Percentiles rank a stretch among this genome's conserved stretches.
Conservation (phyloP, 2,329 filamentous ascomycete genomes). For the Ascochyta koolunga region DNA sequence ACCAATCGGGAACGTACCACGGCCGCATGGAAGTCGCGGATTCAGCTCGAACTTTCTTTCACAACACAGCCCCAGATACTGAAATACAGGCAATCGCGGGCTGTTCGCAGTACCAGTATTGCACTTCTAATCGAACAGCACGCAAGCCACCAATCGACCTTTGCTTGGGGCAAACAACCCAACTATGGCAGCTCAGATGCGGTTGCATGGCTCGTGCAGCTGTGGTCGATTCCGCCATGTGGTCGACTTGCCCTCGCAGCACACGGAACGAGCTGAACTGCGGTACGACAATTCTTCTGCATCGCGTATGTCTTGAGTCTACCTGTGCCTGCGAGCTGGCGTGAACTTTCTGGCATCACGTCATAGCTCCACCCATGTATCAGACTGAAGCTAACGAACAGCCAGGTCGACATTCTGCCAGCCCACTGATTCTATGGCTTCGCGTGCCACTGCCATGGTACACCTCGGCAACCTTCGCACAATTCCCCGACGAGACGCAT, state of each 20-base stretch:
- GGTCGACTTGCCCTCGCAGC: conserved; percentile 69
- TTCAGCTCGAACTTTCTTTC: conserved; percentile 17
- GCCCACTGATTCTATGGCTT: conserved; percentile 79
- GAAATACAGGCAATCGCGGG: conserved; percentile 10
- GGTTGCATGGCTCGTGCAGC: conserved; percentile 77
- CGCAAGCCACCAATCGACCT: background rate
- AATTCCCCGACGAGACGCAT: conserved; percentile 74
- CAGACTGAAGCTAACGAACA: conserved; percentile 9
- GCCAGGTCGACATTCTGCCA: conserved; percentile 68
- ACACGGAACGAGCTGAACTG: conserved; percentile 66
- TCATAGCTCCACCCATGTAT: conserved; percentile 16
- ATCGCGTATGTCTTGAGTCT: conserved; percentile 67
- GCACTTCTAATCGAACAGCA: background rate
- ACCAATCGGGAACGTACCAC: conserved; percentile 8
- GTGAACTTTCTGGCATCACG: conserved; percentile 9
- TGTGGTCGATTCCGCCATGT: conserved; percentile 87
- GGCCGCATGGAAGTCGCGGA: conserved; percentile 7
- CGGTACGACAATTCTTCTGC: conserved; percentile 71
- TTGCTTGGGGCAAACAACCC: background rate
- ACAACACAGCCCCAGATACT: conserved; percentile 2
- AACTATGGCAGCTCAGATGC: conserved; percentile 47
- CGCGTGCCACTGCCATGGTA: conserved; percentile 84
- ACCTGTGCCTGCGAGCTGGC: background rate
- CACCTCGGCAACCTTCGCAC: conserved; percentile 74
- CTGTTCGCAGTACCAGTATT: background rate